Percentiles rank a stretch among this genome's conserved stretches.
These are phyloP conservation scores for Cladosporium oxysporum DNA, from an alignment of 2,329 filamentous ascomycete species.

Conservation along the genomic window DNA sequence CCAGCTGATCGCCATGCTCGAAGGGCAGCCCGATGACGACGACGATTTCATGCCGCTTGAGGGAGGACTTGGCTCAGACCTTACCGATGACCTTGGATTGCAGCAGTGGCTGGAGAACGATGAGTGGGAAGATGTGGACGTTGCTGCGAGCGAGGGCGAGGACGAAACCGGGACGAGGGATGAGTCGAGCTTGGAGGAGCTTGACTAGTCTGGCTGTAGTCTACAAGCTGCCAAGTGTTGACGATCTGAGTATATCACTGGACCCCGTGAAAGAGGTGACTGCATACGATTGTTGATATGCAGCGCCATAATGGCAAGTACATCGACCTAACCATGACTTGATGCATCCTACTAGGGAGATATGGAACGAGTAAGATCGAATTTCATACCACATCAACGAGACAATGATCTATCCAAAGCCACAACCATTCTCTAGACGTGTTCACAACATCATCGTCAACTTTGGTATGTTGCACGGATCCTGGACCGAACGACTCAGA, in stretches of 20 bases:
- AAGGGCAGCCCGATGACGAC: conserved; percentile 16
- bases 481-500: not conserved
- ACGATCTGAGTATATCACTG: not conserved
- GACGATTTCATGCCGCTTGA: not conserved
- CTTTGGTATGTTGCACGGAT: not conserved
- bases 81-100: conserved; percentile 15
- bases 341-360: not conserved
- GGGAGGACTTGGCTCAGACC: not conserved
- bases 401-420: not conserved
- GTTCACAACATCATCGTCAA: not conserved
- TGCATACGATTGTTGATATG: not conserved
- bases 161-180: not conserved
- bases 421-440: not conserved
- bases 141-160: not conserved
- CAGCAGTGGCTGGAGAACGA: conserved; percentile 14
- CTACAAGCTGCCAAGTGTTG: not conserved
- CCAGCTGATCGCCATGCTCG: conserved; percentile 22
- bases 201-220: not conserved
- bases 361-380: not conserved
- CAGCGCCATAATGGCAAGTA: not conserved
- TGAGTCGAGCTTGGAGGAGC: not conserved
- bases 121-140: conserved; percentile 19
- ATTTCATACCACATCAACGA: not conserved
- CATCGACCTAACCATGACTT: not conserved
- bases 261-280: not conserved